Conservation (phyloP, 441 rosid species). For the Pelargonium citronellum region DNA sequence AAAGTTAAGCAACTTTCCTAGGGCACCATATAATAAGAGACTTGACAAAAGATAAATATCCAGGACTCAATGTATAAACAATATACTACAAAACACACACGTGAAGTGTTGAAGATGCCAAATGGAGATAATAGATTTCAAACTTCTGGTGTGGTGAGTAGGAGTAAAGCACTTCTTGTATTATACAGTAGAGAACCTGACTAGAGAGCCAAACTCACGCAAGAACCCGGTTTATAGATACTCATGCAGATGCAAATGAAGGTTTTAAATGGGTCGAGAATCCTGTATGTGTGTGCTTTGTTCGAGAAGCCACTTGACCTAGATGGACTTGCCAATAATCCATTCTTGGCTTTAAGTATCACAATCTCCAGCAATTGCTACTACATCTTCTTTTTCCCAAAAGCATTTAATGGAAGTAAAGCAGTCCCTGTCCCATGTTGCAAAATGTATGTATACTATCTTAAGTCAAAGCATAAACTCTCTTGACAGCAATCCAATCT, state of each 20-base stretch:
- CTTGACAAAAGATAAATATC: neutral
- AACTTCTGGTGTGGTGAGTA: neutral
- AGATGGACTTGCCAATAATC: no score
- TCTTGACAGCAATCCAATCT: neutral
- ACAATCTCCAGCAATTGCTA: no score
- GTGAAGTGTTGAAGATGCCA: no score
- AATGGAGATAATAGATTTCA: neutral
- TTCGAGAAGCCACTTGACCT: no score
- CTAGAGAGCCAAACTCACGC: no score
- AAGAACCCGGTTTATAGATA: no score
- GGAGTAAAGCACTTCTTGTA: neutral
- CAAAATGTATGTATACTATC: neutral
- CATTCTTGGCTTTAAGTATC: no score
- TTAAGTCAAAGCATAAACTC: neutral
- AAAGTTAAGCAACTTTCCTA: neutral
- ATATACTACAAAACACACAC: no score
- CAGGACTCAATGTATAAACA: neutral
- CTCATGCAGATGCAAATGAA: no score
- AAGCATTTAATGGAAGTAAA: neutral
- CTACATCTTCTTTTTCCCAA: neutral
- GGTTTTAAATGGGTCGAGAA: no score
- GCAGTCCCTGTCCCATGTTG: neutral
- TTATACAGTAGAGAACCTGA: no score
- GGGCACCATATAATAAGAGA: neutral
- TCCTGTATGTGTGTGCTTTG: no score